Base-by-base conservation (phyloP, 1,284 basidiomycete species). In the Rhizopogon hawkerae region DNA sequence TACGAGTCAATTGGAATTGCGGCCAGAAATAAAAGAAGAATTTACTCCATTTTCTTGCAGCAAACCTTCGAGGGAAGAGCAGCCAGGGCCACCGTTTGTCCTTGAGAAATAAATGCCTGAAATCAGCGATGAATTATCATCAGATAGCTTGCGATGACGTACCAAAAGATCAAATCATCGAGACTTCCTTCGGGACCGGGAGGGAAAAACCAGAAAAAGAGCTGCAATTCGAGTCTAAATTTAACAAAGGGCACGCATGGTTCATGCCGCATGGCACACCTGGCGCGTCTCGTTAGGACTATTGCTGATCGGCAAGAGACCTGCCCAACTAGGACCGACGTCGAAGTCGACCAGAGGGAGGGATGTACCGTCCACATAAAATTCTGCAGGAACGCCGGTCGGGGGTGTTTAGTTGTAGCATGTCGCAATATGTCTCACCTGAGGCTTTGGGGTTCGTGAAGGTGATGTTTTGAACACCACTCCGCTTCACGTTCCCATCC, bases 141-240 rank as follows among this genome's bases (percentile, higher is more conserved):
- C 2, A 21, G 8, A 26, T 8, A 8, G 26, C 7, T 26, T 26
- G 8, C 2, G 26, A 26, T 7, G 26, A 35, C 51, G 43, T 53
- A 79, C 86, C 88, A 85, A 68, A 85, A 81, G 49, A 86, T 78
- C 46, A 89, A 60, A 58, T 89, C 83, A 56, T 89, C 81, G 10
- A 76, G 59, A 49, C 78, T 84, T 8, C 81, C 83, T 59, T 80
- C 68, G 10, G 82, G 81, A 5, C 82, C 83, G 1, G 86, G 80
- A 38, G 87, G 88, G 69, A 89, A 89, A 66, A 89, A 85, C 89
- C 88, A 91, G 68, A 91, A 91, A 72, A 86, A 91, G 7, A 90
- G 72, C 81, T 90, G 48, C 1, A 21, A 14, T 44, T 26, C 3
- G 21, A 21, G 21, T 21, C 45, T 24, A 31, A 16, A 31, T 31